Evolutionary conservation across 2,329 filamentous ascomycete genomes (phyloP), one percentile per base, ranked within the genome.

Genomic region (Anisogramma anomala): DNA sequence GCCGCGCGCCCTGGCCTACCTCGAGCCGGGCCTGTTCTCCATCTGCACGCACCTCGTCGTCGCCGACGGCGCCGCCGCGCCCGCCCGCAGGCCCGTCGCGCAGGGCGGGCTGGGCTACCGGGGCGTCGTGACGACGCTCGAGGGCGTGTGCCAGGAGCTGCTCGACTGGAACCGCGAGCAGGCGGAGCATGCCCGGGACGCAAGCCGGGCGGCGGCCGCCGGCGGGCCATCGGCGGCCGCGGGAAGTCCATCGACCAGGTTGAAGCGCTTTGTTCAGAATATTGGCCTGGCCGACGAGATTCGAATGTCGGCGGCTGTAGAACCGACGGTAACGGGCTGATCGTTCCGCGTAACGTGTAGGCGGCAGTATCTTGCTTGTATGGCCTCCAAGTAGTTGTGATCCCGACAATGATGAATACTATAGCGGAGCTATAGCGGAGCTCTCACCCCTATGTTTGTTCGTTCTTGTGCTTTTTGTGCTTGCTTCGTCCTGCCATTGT

Each of bases 101-200:
- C 49, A 58, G 4, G 64, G 63, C 8, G 64, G 63, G 0, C 48
- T 67, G 13, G 63, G 61, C 1, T 66, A 64, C 44, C 43, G 42
- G 0, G 64, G 62, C 0, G 50, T 64, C 1, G 7, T 63, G 8
- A 63, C 57, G 0, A 66, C 62, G 9, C 51, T 63, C 0, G 60
- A 66, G 18, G 63, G 64, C 1, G 58, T 67, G 53, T 49, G 52
- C n/a, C 51, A 58, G 36, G 55, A 66, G 49, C 48, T 67, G 1
- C 46, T 66, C 0, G 62, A 65, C 28, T 66, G 63, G 62, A 66
- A 67, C 44, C 48, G 44, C 2, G 60, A 62, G 42, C 62, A 65
- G 33, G 50, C 43, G 10, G 46, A 48, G 10, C 38, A 48, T 17
- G 48, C 45, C 7, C 36, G 23, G 33, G 25, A 22, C 30, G 26